Evolutionary conservation across 2,329 filamentous ascomycete species (phyloP), one percentile per base, ranked within the genome.

Genomic region (Fusarium floridanum): DNA sequence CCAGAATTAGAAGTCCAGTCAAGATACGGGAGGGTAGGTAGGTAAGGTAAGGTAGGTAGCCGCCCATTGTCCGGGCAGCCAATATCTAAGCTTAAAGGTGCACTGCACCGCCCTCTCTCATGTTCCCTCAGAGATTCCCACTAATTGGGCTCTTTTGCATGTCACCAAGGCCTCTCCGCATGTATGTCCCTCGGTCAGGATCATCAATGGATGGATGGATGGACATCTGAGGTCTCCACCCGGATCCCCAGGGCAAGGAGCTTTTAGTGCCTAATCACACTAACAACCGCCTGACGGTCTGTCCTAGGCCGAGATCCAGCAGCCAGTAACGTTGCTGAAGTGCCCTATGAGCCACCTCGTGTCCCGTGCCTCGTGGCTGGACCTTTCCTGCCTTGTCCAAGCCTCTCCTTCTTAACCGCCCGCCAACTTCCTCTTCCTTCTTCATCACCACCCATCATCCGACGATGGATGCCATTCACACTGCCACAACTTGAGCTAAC

Each of bases 241-340:
- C 48, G 65, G 37, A 41, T 73, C 72, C 69, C 65, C 69, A 72
- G 60, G 69, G 39, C 53, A 65, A 65, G 59, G 60, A 63, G 57
- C 56, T 39, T 66, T 73, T 75, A 73, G 69, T 68, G 64, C 72
- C 67, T 63, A 70, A 64, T 50, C 59, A 67, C 68, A 69, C 72
- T 72, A 77, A 68, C 74, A 76, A 70, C 70, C 75, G 75, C 77
- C 70, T 72, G 70, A 70, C 50, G 56, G 43, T 27, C 63, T 61
- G 53, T 53, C 63, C 64, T 75, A 73, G 72, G 61, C 63, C 66
- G 50, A 75, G 66, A 43, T 60, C 62, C 67, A 48, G 57, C 65
- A 71, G 66, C 77, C 77, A 78, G 75, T 79, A 68, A 68, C 43
- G 65, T 77, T 27, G 68, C 74, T 64, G 56, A 76, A 62, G 63